Evolutionary conservation across 2,329 filamentous ascomycete genomes (phyloP).

Genomic region (Myriosclerotinia scirpicola): DNA sequence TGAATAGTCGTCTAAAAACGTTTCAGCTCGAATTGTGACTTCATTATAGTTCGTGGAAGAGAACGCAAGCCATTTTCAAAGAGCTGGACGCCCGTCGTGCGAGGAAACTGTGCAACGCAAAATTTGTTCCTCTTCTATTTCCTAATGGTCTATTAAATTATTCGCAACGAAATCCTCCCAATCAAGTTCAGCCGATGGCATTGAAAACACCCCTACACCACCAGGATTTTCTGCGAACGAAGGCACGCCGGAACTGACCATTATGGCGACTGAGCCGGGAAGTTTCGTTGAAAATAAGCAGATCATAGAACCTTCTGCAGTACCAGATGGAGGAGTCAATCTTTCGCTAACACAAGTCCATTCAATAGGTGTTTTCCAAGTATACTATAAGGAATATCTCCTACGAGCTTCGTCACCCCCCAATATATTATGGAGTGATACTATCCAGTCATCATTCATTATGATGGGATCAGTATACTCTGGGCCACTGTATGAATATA

Average conservation of each 20-base stretch:
- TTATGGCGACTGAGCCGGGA: background rate
- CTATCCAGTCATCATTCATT: background rate
- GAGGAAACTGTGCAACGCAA: background rate
- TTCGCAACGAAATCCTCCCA: background rate
- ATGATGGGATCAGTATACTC: background rate
- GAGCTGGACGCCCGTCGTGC: background rate
- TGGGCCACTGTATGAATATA: background rate
- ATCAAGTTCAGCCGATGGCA: background rate
- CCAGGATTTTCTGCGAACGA: background rate
- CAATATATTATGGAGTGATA: constrained; percentile 3
- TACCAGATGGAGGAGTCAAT: background rate
- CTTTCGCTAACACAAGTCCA: background rate
- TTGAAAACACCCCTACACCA: background rate
- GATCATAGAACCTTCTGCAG: background rate
- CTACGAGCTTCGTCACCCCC: background rate
- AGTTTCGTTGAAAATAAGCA: background rate
- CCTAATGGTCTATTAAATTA: background rate
- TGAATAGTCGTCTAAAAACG: background rate
- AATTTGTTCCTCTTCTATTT: background rate
- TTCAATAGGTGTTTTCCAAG: background rate
- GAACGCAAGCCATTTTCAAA: background rate
- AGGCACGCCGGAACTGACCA: background rate
- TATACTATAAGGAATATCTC: background rate
- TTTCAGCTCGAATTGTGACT: background rate
- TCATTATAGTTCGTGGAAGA: background rate